Evolutionary conservation across 345 rosid species (phyloP).

Genomic region (Boechera stricta): DNA sequence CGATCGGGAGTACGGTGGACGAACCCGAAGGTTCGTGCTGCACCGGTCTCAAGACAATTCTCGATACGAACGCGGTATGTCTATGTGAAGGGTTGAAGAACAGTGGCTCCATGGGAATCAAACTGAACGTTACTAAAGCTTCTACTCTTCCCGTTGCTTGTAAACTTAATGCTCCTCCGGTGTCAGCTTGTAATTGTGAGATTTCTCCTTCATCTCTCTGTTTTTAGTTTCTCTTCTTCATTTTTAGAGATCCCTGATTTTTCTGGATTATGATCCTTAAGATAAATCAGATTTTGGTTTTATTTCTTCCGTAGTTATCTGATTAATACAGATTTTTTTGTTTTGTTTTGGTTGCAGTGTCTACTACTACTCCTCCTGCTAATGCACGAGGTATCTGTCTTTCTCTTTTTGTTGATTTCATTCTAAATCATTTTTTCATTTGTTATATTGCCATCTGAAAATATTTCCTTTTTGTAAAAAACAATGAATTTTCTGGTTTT

Average conservation of each 20-base stretch:
- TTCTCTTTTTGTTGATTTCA: conserved; percentile 9
- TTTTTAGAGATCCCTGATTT: neutral
- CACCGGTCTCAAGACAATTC: conserved; percentile 19
- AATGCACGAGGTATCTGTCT: conserved; percentile 19
- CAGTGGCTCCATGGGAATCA: conserved; percentile 8
- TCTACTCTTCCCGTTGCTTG: conserved; percentile 36
- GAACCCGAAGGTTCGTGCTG: conserved; percentile 23
- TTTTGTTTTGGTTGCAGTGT: conserved; percentile 10
- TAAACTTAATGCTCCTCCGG: conserved; percentile 38
- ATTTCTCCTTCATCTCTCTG: neutral
- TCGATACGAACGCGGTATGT: conserved; percentile 27
- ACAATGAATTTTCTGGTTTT: too few species aligned
- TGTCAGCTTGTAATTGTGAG: conserved; percentile 32
- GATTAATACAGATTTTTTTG: neutral
- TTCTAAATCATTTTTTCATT: neutral
- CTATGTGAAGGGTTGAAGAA: conserved; percentile 38
- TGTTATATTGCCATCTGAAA: neutral
- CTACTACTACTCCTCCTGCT: conserved; percentile 16
- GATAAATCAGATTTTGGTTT: neutral
- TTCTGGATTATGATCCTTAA: neutral
- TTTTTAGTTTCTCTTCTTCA: neutral
- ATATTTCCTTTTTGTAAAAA: too few species aligned
- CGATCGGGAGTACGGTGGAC: conserved; percentile 25
- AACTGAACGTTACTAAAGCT: conserved; percentile 34
- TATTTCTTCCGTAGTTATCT: neutral